A percentile compares a stretch with the other conserved stretches of the same genome.
Conservation (phyloP, 441 rosid genomes). For the Mallotus repandus region DNA sequence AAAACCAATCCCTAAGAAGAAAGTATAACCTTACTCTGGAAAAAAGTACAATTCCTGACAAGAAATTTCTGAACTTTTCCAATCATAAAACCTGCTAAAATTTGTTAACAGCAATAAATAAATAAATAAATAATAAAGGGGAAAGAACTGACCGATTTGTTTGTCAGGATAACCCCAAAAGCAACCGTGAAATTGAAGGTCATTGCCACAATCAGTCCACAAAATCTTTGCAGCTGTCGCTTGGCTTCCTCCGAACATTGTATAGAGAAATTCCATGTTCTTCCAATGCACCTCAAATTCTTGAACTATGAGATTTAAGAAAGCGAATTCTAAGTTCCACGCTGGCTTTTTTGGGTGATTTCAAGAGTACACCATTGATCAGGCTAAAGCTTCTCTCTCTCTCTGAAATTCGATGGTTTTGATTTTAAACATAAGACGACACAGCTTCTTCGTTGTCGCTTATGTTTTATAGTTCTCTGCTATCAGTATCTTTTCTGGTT, state of each 20-base stretch:
- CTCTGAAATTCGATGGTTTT: too few species aligned
- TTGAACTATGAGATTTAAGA: neutral
- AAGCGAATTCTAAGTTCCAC: too few species aligned
- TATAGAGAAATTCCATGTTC: constrained; percentile 70
- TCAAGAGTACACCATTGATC: too few species aligned
- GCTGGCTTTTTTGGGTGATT: too few species aligned
- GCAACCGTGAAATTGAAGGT: constrained; percentile 86
- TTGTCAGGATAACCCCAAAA: constrained; percentile 76
- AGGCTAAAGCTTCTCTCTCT: too few species aligned
- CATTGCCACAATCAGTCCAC: constrained; percentile 83
- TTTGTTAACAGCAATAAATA: neutral
- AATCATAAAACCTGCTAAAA: neutral
- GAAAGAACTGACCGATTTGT: constrained; percentile 57
- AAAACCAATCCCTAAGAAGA: constrained; percentile 50
- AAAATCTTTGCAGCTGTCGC: constrained; percentile 72
- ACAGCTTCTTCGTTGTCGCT: too few species aligned
- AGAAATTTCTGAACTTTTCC: neutral
- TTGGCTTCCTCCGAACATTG: constrained; percentile 85
- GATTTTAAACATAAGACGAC: too few species aligned
- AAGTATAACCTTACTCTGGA: neutral
- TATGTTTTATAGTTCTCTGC: too few species aligned
- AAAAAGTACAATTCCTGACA: neutral
- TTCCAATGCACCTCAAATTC: constrained; percentile 69
- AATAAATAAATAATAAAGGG: neutral
- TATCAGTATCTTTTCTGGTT: too few species aligned